phyloP scores from a whole-genome alignment of 2,329 filamentous ascomycete species.

The Alternaria brassicae region DNA sequence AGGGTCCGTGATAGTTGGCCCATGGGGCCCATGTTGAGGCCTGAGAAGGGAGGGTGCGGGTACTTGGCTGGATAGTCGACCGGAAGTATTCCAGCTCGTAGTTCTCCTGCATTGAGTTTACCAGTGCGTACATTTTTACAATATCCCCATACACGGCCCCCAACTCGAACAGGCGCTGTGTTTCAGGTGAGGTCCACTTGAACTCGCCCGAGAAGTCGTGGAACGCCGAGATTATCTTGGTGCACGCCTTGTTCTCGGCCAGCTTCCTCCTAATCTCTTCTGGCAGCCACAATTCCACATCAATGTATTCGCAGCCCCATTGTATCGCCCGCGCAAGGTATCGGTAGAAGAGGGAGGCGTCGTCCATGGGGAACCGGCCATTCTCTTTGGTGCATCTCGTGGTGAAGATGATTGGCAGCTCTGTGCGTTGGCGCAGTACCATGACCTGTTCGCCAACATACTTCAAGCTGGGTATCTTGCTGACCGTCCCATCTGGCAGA shows the following conservation, averaged over 20 bases:
- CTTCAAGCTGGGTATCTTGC: conserved; percentile 75
- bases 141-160: conserved; percentile 81
- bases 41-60: conserved; percentile 77
- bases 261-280: conserved; percentile 74
- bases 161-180: conserved; percentile 73
- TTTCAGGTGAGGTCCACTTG: conserved; percentile 79
- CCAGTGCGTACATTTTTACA: conserved; percentile 89
- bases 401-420: conserved; percentile 90
- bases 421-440: conserved; percentile 80
- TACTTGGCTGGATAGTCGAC: conserved; percentile 75
- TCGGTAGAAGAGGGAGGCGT: conserved; percentile 75
- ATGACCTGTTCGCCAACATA: conserved; percentile 89
- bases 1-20: conserved; percentile 83
- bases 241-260: conserved; percentile 75
- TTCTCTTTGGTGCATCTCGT: conserved; percentile 83
- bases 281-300: conserved; percentile 87
- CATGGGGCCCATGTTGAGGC: conserved; percentile 86
- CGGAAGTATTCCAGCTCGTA: conserved; percentile 91
- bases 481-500: conserved; percentile 63
- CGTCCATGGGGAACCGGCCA: conserved; percentile 83
- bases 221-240: conserved; percentile 88
- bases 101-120: conserved; percentile 82
- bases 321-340: conserved; percentile 86
- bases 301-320: conserved; percentile 89
- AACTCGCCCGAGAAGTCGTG: conserved; percentile 87